These are phyloP conservation scores for Rutstroemia sp. DNA, from an alignment of 2,329 filamentous ascomycete genomes.

Conservation along the genomic window DNA sequence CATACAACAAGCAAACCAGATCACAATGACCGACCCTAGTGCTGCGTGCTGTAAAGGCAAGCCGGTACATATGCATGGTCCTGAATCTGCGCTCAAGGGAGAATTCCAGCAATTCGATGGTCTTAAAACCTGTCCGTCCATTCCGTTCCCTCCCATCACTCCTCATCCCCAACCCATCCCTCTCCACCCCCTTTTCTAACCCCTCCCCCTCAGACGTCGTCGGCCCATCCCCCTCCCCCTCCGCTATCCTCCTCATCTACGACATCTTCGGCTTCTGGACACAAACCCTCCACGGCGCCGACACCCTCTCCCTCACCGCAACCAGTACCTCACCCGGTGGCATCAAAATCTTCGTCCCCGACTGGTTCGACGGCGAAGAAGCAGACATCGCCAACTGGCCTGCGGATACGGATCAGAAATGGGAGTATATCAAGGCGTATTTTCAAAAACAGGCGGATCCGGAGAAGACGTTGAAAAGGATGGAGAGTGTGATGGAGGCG, in stretches of 20 bases:
- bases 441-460: slow-evolving; percentile 13
- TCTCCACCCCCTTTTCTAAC: too few relatives aligned
- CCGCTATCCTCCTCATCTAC: slow-evolving; percentile 53
- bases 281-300: slow-evolving; percentile 61
- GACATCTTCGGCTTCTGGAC: slow-evolving; percentile 64
- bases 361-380: slow-evolving; percentile 67
- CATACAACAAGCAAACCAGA: neutral
- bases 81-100: neutral
- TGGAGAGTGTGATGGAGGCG: slow-evolving; percentile 7
- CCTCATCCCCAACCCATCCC: too few relatives aligned
- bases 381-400: slow-evolving; percentile 14
- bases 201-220: slow-evolving; percentile 33
- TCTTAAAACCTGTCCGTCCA: neutral
- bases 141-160: too few relatives aligned
- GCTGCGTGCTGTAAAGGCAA: slow-evolving; percentile 3
- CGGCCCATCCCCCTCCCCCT: slow-evolving; percentile 38
- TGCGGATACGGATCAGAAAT: slow-evolving; percentile 14
- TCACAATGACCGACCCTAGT: slow-evolving; percentile 6
- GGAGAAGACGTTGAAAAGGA: slow-evolving; percentile 8
- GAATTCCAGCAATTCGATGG: neutral
- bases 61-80: neutral
- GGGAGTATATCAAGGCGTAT: slow-evolving; percentile 19
- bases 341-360: slow-evolving; percentile 81
- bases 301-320: slow-evolving; percentile 44
- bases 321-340: slow-evolving; percentile 35